A percentile compares a stretch with the other conserved stretches of the same genome.
Evolutionary conservation across 805 yeast species (phyloP).

Genomic region (Hanseniaspora guilliermondii): DNA sequence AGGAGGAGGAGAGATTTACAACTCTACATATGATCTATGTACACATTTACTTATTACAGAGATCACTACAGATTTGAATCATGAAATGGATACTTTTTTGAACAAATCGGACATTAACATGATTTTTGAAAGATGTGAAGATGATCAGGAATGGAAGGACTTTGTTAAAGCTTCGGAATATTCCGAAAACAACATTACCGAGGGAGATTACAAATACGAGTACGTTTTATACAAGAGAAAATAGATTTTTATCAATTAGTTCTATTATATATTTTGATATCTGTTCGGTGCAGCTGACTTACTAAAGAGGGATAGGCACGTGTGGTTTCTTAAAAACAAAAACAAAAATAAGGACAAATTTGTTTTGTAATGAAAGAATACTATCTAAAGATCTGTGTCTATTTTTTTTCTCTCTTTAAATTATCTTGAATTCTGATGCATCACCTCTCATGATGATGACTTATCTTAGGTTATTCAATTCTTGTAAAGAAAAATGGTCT

Average conservation of each 20-base stretch:
- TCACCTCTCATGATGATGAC: neutral
- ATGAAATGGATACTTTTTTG: conserved; percentile 11
- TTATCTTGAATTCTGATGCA: neutral
- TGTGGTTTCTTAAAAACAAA: no score
- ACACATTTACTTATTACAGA: conserved; percentile 60
- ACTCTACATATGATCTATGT: conserved; percentile 37
- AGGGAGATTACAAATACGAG: neutral
- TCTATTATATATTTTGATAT: neutral
- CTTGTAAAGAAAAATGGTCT: neutral
- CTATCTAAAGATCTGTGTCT: neutral
- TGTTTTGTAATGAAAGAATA: neutral
- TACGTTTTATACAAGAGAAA: neutral
- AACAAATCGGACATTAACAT: neutral
- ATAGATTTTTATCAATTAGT: neutral
- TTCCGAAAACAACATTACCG: neutral
- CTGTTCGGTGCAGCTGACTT: no score
- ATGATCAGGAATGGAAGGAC: neutral
- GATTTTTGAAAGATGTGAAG: neutral
- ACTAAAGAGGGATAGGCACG: neutral
- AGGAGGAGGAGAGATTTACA: conserved; percentile 87
- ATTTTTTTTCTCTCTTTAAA: neutral
- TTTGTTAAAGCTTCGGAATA: neutral
- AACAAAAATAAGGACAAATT: no score
- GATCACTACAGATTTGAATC: conserved; percentile 28
- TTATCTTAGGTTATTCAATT: no score